Percentiles rank a stretch among this genome's conserved stretches.
phyloP scores from a whole-genome alignment of 2,329 filamentous ascomycete species.

The Sphaceloma murrayae region DNA sequence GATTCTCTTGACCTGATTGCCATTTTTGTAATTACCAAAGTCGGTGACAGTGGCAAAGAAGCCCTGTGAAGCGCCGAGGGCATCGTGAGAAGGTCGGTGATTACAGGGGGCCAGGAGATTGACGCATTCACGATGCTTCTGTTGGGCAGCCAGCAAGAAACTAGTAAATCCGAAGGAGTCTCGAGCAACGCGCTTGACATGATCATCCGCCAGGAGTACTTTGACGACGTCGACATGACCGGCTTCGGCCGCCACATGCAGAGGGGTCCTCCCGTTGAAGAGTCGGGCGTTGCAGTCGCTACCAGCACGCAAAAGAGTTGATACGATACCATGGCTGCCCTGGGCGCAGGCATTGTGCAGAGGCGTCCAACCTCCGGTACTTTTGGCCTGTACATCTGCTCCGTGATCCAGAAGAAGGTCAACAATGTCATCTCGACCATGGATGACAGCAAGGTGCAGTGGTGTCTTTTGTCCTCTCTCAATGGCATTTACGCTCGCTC shows the following conservation, averaged over 20 bases:
- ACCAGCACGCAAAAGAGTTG: slow-evolving; percentile 20
- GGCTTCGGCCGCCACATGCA: slow-evolving; percentile 25
- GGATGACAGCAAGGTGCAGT: slow-evolving; percentile 21
- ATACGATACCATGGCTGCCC: slow-evolving; percentile 22
- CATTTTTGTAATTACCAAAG: slow-evolving; percentile 23
- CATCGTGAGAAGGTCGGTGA: slow-evolving; percentile 28
- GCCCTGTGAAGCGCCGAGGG: slow-evolving; percentile 25
- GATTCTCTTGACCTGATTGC: slow-evolving; percentile 22
- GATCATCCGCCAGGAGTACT: slow-evolving; percentile 20
- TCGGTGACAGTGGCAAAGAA: slow-evolving; percentile 19
- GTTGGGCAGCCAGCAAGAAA: slow-evolving; percentile 35
- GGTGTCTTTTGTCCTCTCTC: slow-evolving; percentile 18
- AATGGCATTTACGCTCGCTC: slow-evolving; percentile 17
- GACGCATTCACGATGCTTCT: slow-evolving; percentile 33
- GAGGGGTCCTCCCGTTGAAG: slow-evolving; percentile 20
- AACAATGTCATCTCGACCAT: slow-evolving; percentile 18
- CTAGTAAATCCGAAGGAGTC: slow-evolving; percentile 39
- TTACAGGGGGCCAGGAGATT: slow-evolving; percentile 35
- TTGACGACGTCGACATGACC: slow-evolving; percentile 23
- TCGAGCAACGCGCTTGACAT: slow-evolving; percentile 31
- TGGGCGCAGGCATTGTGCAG: slow-evolving; percentile 22
- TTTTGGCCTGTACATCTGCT: slow-evolving; percentile 17
- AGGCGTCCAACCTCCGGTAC: slow-evolving; percentile 24
- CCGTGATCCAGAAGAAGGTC: slow-evolving; percentile 17
- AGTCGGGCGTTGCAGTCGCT: slow-evolving; percentile 10